Conservation (phyloP, 164 flowering plant species). For the Annona squamosa region DNA sequence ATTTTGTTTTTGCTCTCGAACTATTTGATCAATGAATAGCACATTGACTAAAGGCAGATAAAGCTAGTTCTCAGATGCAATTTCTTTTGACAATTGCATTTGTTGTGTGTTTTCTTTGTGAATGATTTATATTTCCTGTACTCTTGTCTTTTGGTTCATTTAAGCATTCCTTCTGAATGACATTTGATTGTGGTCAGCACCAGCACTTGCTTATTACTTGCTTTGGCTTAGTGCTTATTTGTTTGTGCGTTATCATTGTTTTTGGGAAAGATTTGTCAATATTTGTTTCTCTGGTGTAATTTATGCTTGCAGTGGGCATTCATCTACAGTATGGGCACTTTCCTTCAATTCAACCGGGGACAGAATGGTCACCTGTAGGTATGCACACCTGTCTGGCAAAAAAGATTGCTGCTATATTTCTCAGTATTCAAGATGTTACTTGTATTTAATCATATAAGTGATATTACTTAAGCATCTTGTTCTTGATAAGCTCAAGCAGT, state of each 20-base stretch:
- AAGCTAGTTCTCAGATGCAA: no score
- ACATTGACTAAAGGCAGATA: no score
- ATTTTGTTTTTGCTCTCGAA: no score
- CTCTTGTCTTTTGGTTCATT: no score
- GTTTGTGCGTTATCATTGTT: neutral
- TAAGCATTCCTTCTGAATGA: no score
- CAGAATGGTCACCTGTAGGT: slow-evolving; percentile 34
- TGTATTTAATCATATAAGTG: neutral
- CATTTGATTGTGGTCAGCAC: no score
- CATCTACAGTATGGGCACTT: slow-evolving; percentile 35
- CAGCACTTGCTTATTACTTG: neutral
- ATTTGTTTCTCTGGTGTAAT: neutral
- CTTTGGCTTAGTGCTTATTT: neutral
- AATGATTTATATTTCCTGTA: no score
- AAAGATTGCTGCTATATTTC: neutral
- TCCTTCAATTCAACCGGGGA: slow-evolving; percentile 31
- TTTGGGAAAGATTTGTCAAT: neutral
- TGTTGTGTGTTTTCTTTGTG: no score
- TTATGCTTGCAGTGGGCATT: slow-evolving; percentile 23
- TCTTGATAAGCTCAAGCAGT: neutral
- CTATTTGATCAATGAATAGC: no score
- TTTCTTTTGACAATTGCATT: no score
- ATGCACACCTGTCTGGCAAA: slow-evolving; percentile 1
- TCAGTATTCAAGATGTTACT: neutral
- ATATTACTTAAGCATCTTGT: neutral